phyloP scores from a whole-genome alignment of 495 filamentous ascomycete species.

The Aspergillus haitiensis region DNA sequence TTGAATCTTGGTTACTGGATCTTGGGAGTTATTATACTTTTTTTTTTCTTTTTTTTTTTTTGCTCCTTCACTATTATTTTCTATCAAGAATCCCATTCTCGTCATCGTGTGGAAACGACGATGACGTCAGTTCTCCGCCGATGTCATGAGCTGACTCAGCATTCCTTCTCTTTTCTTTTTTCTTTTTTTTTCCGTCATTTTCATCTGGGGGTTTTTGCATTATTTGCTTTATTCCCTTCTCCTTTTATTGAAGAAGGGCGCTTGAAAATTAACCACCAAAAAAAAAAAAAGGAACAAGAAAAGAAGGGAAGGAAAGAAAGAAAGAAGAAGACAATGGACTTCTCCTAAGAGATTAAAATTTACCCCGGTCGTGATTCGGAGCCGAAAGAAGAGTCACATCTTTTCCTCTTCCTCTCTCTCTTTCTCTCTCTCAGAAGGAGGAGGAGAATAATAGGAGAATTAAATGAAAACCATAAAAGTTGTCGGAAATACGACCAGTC shows the following conservation, averaged over 20 bases:
- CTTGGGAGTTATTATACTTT: background rate
- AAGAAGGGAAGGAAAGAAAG: too few relatives aligned
- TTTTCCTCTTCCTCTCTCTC: too few relatives aligned
- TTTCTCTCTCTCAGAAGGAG: background rate
- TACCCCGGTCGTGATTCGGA: too few relatives aligned
- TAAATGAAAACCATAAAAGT: background rate
- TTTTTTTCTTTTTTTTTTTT: background rate
- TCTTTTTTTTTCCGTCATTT: too few relatives aligned
- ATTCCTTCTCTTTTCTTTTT: background rate
- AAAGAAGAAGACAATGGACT: too few relatives aligned
- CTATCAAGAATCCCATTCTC: slow-evolving; percentile 1
- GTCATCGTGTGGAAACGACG: slow-evolving; percentile 8
- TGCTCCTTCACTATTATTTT: background rate
- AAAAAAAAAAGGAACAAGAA: too few relatives aligned
- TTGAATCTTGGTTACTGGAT: background rate
- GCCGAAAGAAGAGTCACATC: too few relatives aligned
- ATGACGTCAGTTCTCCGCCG: slow-evolving; percentile 21
- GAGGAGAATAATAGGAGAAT: background rate
- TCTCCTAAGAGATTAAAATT: too few relatives aligned
- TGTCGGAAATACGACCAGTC: background rate
- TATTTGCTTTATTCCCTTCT: too few relatives aligned
- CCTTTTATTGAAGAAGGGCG: too few relatives aligned
- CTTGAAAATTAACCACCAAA: too few relatives aligned
- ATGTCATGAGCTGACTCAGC: slow-evolving; percentile 25
- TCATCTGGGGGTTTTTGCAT: too few relatives aligned